Evolutionary conservation across 345 rosid species (phyloP).

Genomic region (Limnanthes douglasii): DNA sequence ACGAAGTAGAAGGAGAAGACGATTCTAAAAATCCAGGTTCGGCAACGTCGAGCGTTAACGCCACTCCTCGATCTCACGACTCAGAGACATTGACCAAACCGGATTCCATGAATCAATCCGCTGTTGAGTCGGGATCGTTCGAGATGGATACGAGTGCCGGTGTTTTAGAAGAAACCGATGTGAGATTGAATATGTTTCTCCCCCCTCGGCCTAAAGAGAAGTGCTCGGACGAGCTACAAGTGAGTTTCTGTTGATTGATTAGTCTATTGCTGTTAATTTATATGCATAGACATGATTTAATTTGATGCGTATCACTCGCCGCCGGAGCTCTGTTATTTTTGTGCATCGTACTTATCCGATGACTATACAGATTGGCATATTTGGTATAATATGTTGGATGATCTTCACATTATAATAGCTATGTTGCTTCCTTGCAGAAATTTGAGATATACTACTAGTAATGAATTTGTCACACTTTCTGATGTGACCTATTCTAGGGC

Average conservation of each 20-base stretch:
- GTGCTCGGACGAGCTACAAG: constrained; percentile 82
- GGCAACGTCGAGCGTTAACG: constrained; percentile 28
- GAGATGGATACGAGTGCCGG: constrained; percentile 14
- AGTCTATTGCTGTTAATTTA: no score
- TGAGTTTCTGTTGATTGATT: constrained; percentile 16
- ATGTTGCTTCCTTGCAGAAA: no score
- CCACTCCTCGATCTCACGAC: constrained; percentile 31
- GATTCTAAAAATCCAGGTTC: constrained; percentile 19
- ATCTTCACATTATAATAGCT: no score
- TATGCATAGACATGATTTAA: no score
- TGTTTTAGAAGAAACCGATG: constrained; percentile 35
- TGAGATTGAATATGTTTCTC: constrained; percentile 54
- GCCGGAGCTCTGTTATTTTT: no score
- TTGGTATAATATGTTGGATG: no score
- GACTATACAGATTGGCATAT: no score
- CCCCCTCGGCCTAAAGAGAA: constrained; percentile 40
- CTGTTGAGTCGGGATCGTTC: constrained; percentile 21
- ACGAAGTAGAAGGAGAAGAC: constrained; percentile 13
- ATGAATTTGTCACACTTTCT: no score
- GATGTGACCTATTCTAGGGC: no score
- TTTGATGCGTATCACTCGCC: no score
- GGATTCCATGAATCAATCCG: constrained; percentile 13
- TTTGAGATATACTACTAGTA: no score
- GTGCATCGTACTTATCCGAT: no score
- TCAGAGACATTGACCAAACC: constrained; percentile 21